Percentiles rank a stretch among this genome's conserved stretches.
phyloP scores from a whole-genome alignment of 2,329 filamentous ascomycete species.

The Chalara sp. region DNA sequence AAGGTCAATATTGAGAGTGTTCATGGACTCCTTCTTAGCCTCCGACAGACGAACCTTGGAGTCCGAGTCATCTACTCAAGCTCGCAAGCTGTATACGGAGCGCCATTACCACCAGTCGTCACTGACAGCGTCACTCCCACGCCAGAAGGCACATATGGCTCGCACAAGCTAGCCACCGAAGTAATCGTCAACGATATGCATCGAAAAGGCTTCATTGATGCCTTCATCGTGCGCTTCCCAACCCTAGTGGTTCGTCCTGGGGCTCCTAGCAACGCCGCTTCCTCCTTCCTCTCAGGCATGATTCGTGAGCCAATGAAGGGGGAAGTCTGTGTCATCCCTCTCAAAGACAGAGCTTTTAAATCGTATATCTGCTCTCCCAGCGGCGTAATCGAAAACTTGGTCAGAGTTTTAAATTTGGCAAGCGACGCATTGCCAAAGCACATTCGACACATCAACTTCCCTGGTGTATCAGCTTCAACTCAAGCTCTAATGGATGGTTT shows the following conservation, averaged over 20 bases:
- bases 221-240: constrained; percentile 49
- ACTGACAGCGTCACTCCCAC: constrained; percentile 40
- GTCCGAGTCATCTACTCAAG: constrained; percentile 51
- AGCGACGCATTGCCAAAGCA: constrained; percentile 34
- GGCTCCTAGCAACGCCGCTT: constrained; percentile 52
- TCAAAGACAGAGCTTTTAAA: constrained; percentile 41
- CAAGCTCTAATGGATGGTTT: constrained; percentile 55
- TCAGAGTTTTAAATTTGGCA: constrained; percentile 35
- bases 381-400: constrained; percentile 44
- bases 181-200: constrained; percentile 51
- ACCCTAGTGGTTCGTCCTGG: constrained; percentile 56
- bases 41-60: constrained; percentile 29
- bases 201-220: constrained; percentile 48
- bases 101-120: constrained; percentile 41
- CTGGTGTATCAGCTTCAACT: constrained; percentile 49
- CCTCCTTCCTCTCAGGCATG: constrained; percentile 55
- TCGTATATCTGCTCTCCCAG: constrained; percentile 49
- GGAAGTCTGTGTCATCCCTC: constrained; percentile 44
- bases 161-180: constrained; percentile 57
- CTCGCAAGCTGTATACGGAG: constrained; percentile 54
- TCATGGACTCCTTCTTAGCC: constrained; percentile 43
- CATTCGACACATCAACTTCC: constrained; percentile 50
- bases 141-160: constrained; percentile 52
- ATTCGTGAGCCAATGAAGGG: constrained; percentile 53
- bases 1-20: constrained; percentile 53